A percentile compares a stretch with the other conserved stretches of the same genome.
phyloP scores from a whole-genome alignment of 495 filamentous ascomycete genomes.

The Trypethelium eluteriae region DNA sequence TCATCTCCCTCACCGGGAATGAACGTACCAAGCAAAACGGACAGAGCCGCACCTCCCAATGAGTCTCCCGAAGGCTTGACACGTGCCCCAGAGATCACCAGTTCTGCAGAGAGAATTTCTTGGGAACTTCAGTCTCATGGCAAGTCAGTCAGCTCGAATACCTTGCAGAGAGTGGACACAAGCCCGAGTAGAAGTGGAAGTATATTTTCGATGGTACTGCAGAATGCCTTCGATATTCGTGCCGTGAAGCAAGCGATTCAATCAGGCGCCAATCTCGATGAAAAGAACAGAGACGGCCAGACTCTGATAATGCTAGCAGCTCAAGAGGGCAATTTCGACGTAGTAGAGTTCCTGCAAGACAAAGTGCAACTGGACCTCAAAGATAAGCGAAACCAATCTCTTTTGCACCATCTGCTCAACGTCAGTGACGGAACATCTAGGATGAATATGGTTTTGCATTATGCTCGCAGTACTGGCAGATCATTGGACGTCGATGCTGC shows the following conservation, averaged over 20 bases:
- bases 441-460: neutral
- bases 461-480: neutral
- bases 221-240: neutral
- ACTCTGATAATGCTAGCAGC: constrained; percentile 1
- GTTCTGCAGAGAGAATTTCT: too few relatives aligned
- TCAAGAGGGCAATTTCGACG: neutral
- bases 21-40: too few relatives aligned
- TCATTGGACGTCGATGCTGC: neutral
- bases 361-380: neutral
- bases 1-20: too few relatives aligned
- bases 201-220: neutral
- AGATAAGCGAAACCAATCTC: neutral
- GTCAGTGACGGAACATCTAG: neutral
- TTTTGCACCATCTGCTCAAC: neutral
- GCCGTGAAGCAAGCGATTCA: neutral
- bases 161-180: neutral
- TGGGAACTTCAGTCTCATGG: neutral
- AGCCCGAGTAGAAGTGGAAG: neutral
- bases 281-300: neutral
- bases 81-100: too few relatives aligned
- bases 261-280: neutral
- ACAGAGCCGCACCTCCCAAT: too few relatives aligned
- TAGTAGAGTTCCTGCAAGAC: neutral
- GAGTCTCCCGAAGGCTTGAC: too few relatives aligned
- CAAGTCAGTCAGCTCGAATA: neutral